Conservation (phyloP, 441 rosid genomes). For the Raphanus hybrid region DNA sequence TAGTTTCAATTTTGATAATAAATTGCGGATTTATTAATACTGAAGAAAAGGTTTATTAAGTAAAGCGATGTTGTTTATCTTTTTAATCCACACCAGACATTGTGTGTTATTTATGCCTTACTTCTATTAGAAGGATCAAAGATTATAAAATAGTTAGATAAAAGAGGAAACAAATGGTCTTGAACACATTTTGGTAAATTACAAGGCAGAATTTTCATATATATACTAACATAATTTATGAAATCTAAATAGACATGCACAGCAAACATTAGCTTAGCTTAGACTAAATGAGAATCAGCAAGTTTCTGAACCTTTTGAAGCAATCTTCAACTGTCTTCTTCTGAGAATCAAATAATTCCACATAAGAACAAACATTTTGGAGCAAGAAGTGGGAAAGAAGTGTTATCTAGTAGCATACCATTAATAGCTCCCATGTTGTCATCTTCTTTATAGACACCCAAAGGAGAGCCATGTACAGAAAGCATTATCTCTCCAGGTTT, state of each 20-base stretch:
- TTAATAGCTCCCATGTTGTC: slow-evolving; percentile 85
- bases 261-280: slow-evolving; percentile 19
- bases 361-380: slow-evolving; percentile 18
- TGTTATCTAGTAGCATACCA: slow-evolving; percentile 51
- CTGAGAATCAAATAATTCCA: slow-evolving; percentile 29
- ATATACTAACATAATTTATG: background rate
- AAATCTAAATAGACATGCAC: slow-evolving; percentile 17
- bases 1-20: background rate
- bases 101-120: background rate
- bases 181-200: slow-evolving; percentile 12
- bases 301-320: slow-evolving; percentile 12
- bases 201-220: slow-evolving; percentile 11
- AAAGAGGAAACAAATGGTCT: background rate
- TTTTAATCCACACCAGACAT: background rate
- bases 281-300: slow-evolving; percentile 8
- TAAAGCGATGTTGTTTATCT: background rate
- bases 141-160: background rate
- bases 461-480: slow-evolving; percentile 89
- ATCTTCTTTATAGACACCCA: slow-evolving; percentile 83
- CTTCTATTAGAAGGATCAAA: background rate
- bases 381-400: background rate
- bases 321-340: slow-evolving; percentile 34
- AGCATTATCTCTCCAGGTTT: slow-evolving; percentile 90
- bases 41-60: background rate
- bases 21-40: background rate